Percentiles rank a stretch among this genome's conserved stretches.
These are phyloP conservation scores for Mariannaea elegans DNA, from an alignment of 2,329 filamentous ascomycete species.

Conservation along the genomic window DNA sequence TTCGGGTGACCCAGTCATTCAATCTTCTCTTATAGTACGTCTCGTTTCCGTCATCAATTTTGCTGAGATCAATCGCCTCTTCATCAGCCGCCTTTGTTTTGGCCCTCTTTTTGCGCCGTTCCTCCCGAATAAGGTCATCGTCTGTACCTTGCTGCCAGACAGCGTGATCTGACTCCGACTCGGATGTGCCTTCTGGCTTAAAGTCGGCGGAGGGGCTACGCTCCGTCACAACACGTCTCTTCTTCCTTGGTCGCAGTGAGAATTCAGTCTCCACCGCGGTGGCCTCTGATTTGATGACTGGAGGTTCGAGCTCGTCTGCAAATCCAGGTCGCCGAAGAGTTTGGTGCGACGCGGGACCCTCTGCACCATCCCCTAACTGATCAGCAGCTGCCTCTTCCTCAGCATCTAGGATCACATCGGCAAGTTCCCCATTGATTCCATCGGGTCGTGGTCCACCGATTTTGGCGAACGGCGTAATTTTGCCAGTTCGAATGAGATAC, in stretches of 20 bases:
- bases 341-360: conserved; percentile 72
- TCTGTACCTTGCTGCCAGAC: conserved; percentile 51
- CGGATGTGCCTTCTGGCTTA: conserved; percentile 45
- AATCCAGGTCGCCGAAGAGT: conserved; percentile 79
- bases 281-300: conserved; percentile 26
- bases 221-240: conserved; percentile 51
- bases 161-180: conserved; percentile 46
- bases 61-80: conserved; percentile 58
- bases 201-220: conserved; percentile 59
- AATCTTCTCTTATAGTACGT: conserved; percentile 79
- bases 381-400: conserved; percentile 71
- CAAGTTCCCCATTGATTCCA: conserved; percentile 73
- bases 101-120: conserved; percentile 53
- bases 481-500: conserved; percentile 92
- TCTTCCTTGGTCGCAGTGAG: conserved; percentile 67
- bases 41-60: conserved; percentile 90
- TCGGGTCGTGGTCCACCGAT: conserved; percentile 71
- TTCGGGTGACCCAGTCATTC: conserved; percentile 73
- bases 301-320: conserved; percentile 47
- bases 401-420: conserved; percentile 81
- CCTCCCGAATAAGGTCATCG: conserved; percentile 49
- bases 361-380: conserved; percentile 50
- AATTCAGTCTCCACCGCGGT: conserved; percentile 60
- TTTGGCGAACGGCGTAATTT: conserved; percentile 94
- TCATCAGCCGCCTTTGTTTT: conserved; percentile 48